phyloP scores from a whole-genome alignment of 2,329 filamentous ascomycete species.

The Fusarium annulatum region DNA sequence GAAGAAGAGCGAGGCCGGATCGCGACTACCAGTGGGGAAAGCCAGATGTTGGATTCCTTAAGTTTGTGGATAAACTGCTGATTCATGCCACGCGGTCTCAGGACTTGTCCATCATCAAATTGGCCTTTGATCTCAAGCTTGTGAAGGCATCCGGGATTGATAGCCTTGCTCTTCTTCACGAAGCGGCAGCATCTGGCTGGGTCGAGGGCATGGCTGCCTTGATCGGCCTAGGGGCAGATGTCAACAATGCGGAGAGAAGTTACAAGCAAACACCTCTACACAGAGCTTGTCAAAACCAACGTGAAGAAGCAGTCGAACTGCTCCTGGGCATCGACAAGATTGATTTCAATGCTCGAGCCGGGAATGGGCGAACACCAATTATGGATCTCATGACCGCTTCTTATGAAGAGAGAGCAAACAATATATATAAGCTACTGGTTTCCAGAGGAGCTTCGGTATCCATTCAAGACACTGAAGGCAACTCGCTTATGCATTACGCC shows the following conservation, averaged over 20 bases:
- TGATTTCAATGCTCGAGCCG: neutral
- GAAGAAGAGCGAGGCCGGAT: neutral
- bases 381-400: neutral
- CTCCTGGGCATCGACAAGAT: neutral
- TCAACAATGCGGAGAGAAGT: rapidly evolving
- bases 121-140: neutral
- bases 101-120: neutral
- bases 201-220: neutral
- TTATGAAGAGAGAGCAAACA: neutral
- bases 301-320: neutral
- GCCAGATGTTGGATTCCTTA: neutral
- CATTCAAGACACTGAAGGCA: neutral
- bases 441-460: neutral
- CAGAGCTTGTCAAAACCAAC: neutral
- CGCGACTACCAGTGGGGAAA: neutral
- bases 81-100: neutral
- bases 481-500: neutral
- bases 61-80: neutral
- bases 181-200: neutral
- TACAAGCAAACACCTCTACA: neutral
- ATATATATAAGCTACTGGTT: neutral
- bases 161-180: neutral
- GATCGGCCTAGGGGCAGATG: neutral
- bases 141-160: neutral
- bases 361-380: neutral